A percentile compares a stretch with the other conserved stretches of the same genome.
Conservation (phyloP, 257 asterid genomes). For the Salvia hispanica region DNA sequence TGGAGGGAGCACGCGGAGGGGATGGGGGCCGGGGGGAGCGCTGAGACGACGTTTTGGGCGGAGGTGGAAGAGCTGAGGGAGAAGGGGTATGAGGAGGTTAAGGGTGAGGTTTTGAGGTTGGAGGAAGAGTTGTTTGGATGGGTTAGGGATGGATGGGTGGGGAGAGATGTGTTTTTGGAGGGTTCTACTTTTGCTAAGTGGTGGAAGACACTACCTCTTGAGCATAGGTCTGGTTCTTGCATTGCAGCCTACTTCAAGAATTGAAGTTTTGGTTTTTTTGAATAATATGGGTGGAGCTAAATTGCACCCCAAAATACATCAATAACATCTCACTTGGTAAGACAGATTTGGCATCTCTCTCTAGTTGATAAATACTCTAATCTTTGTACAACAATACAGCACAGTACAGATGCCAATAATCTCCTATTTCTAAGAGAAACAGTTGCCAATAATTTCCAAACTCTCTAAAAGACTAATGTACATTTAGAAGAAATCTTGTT, state of each 20-base stretch:
- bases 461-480: background rate
- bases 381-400: no score
- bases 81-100: slow-evolving; percentile 41
- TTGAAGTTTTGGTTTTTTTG: background rate
- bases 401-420: background rate
- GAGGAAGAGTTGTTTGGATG: slow-evolving; percentile 52
- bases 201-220: slow-evolving; percentile 75
- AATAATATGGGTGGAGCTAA: background rate
- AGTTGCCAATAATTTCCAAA: background rate
- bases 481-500: background rate
- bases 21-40: slow-evolving; percentile 40
- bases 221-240: slow-evolving; percentile 52
- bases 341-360: background rate
- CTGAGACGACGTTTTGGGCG: slow-evolving; percentile 83
- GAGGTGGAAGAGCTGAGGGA: slow-evolving; percentile 78
- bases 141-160: slow-evolving; percentile 44
- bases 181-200: slow-evolving; percentile 77
- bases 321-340: background rate
- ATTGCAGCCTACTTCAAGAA: slow-evolving; percentile 38
- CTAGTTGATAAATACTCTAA: no score
- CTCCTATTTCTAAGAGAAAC: no score
- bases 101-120: slow-evolving; percentile 46
- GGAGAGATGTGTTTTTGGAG: slow-evolving; percentile 60
- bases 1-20: slow-evolving; percentile 82
- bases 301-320: background rate